phyloP scores from a whole-genome alignment of 148 eudicot genomes.

The Bassia scoparia region DNA sequence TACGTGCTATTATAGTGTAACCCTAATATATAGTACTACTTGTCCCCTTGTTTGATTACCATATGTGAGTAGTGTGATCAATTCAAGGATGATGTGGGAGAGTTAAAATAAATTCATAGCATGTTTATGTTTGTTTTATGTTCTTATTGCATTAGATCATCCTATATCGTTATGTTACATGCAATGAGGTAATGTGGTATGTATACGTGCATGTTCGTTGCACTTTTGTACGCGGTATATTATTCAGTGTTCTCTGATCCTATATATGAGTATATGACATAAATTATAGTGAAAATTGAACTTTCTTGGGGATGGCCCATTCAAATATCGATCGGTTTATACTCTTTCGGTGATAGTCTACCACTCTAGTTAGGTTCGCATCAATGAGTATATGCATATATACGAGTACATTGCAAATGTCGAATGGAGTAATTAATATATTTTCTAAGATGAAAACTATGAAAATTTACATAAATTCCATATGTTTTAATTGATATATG shows the following conservation, averaged over 20 bases:
- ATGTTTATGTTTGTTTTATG: neutral
- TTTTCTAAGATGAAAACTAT: too few species aligned
- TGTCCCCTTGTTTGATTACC: slow-evolving; percentile 17
- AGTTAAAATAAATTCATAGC: neutral
- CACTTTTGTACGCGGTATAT: neutral
- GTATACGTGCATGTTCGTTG: slow-evolving; percentile 12
- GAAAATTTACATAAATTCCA: too few species aligned
- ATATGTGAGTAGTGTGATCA: slow-evolving; percentile 14
- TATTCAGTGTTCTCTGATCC: neutral
- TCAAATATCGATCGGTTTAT: too few species aligned
- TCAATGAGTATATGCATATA: too few species aligned
- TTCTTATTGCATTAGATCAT: neutral
- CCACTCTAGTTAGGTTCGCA: too few species aligned
- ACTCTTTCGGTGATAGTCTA: too few species aligned
- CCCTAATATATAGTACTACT: neutral
- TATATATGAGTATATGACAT: neutral
- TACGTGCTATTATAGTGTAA: too few species aligned
- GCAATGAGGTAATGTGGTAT: neutral
- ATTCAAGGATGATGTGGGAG: slow-evolving; percentile 10
- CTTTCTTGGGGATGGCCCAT: too few species aligned
- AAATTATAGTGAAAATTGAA: too few species aligned
- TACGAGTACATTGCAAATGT: too few species aligned
- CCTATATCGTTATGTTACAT: neutral
- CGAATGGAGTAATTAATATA: too few species aligned
- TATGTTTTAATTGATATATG: too few species aligned